phyloP scores from a whole-genome alignment of 1,284 basidiomycete genomes.

The Waitea zeae region DNA sequence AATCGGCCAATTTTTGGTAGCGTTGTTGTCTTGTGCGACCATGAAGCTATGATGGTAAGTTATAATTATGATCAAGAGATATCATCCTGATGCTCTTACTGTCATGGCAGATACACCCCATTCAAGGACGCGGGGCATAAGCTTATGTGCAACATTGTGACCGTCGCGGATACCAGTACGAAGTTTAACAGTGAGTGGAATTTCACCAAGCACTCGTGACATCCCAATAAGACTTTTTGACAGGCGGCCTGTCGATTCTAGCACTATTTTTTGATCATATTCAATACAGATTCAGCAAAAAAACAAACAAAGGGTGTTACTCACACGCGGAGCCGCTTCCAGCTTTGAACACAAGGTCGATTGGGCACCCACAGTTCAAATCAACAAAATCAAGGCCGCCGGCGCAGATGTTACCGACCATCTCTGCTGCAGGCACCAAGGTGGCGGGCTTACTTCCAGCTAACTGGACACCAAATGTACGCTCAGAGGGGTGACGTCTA shows the following conservation, averaged over 20 bases:
- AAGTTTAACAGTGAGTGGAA: conserved; percentile 92
- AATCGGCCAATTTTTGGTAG: conserved; percentile 78
- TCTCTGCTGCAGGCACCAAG: conserved; percentile 74
- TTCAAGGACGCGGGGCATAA: conserved; percentile 79
- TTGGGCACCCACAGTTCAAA: conserved; percentile 93
- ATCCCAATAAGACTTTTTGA: conserved; percentile 85
- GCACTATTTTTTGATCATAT: too few species aligned
- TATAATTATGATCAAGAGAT: conserved; percentile 1
- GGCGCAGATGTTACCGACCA: conserved; percentile 52
- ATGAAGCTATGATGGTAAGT: conserved; percentile 49
- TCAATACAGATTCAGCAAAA: not conserved
- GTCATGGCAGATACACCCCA: conserved; percentile 74
- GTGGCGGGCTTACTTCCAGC: conserved; percentile 64
- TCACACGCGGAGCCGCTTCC: conserved; percentile 80
- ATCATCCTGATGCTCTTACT: conserved; percentile 21
- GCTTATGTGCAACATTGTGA: conserved; percentile 75
- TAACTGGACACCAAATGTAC: conserved; percentile 82
- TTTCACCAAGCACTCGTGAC: conserved; percentile 80
- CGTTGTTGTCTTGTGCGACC: conserved; percentile 85
- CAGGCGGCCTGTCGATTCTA: conserved; percentile 71
- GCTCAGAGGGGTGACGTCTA: conserved; percentile 74
- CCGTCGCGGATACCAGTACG: conserved; percentile 84
- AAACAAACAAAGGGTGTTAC: too few species aligned
- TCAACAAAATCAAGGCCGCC: conserved; percentile 80
- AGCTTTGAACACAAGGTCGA: conserved; percentile 87